A percentile compares a stretch with the other conserved stretches of the same genome.
phyloP scores from a whole-genome alignment of 2,329 filamentous ascomycete genomes.

The Plectosphaerella cucumerina region DNA sequence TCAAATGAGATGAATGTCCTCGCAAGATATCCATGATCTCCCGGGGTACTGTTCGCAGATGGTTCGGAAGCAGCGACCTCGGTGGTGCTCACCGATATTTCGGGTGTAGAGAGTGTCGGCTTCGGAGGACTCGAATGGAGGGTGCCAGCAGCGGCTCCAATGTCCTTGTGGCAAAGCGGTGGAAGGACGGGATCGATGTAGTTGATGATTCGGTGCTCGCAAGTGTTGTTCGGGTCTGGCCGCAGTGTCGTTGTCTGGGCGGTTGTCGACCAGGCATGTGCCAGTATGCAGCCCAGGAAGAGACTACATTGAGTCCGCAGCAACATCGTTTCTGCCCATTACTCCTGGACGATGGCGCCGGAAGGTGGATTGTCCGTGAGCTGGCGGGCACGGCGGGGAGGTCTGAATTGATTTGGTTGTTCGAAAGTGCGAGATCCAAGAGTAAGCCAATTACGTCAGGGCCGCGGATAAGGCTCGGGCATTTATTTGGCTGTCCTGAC shows the following conservation, averaged over 20 bases:
- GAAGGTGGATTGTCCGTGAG: too few relatives aligned
- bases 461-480: too few relatives aligned
- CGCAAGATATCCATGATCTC: conserved; percentile 10
- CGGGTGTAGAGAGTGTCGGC: not conserved
- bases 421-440: too few relatives aligned
- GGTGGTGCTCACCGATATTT: not conserved
- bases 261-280: not conserved
- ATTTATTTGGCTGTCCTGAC: too few relatives aligned
- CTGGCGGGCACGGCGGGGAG: too few relatives aligned
- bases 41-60: conserved; percentile 12
- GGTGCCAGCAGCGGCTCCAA: conserved; percentile 35
- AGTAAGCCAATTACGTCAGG: too few relatives aligned
- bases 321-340: not conserved
- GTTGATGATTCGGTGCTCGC: conserved; percentile 65
- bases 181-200: conserved; percentile 77
- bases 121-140: too few relatives aligned
- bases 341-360: not conserved
- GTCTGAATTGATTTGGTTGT: too few relatives aligned
- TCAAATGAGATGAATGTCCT: conserved; percentile 90
- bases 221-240: conserved; percentile 18
- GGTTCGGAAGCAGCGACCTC: not conserved
- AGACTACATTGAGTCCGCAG: not conserved
- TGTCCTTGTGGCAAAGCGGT: conserved; percentile 69
- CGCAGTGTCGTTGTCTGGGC: too few relatives aligned
- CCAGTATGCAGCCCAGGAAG: not conserved